Base-by-base conservation (phyloP, 108 stramenopile genomes). In the Cyclostephanos invisitatus region DNA sequence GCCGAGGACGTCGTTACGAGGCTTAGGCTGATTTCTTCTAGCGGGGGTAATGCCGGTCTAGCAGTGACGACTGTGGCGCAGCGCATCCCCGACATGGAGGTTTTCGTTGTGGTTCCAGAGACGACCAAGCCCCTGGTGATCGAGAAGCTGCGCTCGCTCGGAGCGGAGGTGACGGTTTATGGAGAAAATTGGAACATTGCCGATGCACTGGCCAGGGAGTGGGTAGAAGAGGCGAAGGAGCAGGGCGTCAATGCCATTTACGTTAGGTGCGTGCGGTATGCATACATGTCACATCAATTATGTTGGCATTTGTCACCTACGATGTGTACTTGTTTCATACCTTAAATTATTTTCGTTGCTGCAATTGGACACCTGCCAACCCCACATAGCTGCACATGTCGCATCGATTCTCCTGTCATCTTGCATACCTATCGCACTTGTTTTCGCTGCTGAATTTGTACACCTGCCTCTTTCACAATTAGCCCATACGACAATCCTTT, bases 161-260 rank as follows among this genome's bases (percentile, higher is more conserved):
- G 93, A 17, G 96, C 96, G 7, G 67, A 83, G 3, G 93, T 97
- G 1, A 86, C 87, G 14, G 78, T 96, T n/a, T 80, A 80, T 60
- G 96, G 96, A 2, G 67, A 80, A 21, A 91, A 93, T 74, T 97
- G 96, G 96, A 96, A 97, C 67, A 92, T 62, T 22, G 96, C 96
- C 17, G 95, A 97, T 75, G 47, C 24, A 24, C 64, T 88, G 72
- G 89, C 89, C 14, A 76, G 88, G 21, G 48, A 88, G 70, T 42
- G 40, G 56, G 91, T 90, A 3, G 72, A 64, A 5, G 73, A 85
- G 38, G 67, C 38, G 27, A 37, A 69, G 57, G 68, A 69, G 59
- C 36, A 64, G 37, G 54, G 72, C 22, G 58, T 55, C 24, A 37
- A 15, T n/a, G 72, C 71, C 24, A 57, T 74, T 37, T 82, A 78